phyloP scores from a whole-genome alignment of 1,284 basidiomycete genomes.

The Cutaneotrichosporon sp. region DNA sequence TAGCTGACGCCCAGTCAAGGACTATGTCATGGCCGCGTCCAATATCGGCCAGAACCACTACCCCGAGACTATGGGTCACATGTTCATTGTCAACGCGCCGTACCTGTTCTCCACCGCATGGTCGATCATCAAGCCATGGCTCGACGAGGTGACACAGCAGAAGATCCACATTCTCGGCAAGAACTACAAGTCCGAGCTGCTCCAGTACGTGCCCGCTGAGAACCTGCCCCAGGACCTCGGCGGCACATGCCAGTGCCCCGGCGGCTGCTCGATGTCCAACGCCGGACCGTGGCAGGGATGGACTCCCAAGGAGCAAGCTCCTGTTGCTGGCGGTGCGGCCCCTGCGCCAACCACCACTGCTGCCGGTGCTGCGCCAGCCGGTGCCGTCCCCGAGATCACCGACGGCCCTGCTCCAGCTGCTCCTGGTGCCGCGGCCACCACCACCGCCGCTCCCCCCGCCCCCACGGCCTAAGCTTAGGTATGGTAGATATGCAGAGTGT shows the following conservation, averaged over 20 bases:
- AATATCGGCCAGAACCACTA: conserved; percentile 86
- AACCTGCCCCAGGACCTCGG: conserved; percentile 82
- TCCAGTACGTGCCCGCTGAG: conserved; percentile 74
- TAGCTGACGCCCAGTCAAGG: conserved; percentile 58
- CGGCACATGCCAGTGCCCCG: conserved; percentile 70
- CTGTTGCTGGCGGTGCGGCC: too few relatives aligned
- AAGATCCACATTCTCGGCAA: conserved; percentile 82
- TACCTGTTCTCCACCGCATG: conserved; percentile 89
- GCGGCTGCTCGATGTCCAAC: conserved; percentile 80
- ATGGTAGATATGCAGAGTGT: too few relatives aligned
- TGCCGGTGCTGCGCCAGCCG: too few relatives aligned
- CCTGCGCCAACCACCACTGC: too few relatives aligned
- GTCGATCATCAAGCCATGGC: conserved; percentile 84
- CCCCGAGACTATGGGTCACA: conserved; percentile 91
- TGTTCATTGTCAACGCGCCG: conserved; percentile 92
- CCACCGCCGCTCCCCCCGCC: too few relatives aligned
- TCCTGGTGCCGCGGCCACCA: too few relatives aligned
- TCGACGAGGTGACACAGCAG: conserved; percentile 87
- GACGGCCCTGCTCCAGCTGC: too few relatives aligned
- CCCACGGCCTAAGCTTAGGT: too few relatives aligned
- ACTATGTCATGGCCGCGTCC: conserved; percentile 77
- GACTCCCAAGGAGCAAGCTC: too few relatives aligned
- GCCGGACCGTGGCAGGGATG: conserved; percentile 80
- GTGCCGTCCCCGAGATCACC: too few relatives aligned
- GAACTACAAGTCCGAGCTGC: conserved; percentile 59